These are phyloP conservation scores for Backusella luteola DNA, from an alignment of 192 early-diverging fungal genomes.

Conservation along the genomic window DNA sequence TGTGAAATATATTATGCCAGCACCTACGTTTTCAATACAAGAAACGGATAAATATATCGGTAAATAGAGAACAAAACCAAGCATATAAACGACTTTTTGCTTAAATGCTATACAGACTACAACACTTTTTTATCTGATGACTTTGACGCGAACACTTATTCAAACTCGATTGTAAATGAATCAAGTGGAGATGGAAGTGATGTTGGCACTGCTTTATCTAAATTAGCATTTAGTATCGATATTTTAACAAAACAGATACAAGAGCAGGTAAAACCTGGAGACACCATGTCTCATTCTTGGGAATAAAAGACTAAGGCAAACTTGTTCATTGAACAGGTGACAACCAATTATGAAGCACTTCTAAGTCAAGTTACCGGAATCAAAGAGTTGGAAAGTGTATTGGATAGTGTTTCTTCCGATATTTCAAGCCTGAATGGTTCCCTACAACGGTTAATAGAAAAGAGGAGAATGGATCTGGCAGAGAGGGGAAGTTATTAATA, in stretches of 20 bases:
- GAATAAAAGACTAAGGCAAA: neutral
- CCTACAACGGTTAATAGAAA: constrained; percentile 47
- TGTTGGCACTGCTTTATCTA: constrained; percentile 62
- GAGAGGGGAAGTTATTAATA: neutral
- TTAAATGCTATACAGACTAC: constrained; percentile 54
- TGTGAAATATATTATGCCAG: neutral
- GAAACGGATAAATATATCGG: constrained; percentile 3
- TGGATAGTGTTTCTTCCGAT: constrained; percentile 52
- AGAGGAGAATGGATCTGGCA: neutral
- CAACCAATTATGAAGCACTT: constrained; percentile 64
- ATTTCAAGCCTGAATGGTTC: constrained; percentile 54
- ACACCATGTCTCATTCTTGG: neutral
- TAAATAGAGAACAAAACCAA: neutral
- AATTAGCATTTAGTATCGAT: constrained; percentile 68
- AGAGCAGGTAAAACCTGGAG: constrained; percentile 55
- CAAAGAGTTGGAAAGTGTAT: constrained; percentile 52
- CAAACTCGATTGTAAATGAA: constrained; percentile 61
- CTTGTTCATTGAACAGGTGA: constrained; percentile 48
- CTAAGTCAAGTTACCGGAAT: constrained; percentile 67
- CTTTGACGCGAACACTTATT: constrained; percentile 71
- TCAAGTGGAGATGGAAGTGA: constrained; percentile 58
- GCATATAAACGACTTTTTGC: neutral
- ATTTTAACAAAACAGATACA: constrained; percentile 74
- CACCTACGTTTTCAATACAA: constrained; percentile 3
- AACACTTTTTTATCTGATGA: constrained; percentile 57